Conservation (phyloP, 768 basidiomycete species). For the Boletellus ananas region DNA sequence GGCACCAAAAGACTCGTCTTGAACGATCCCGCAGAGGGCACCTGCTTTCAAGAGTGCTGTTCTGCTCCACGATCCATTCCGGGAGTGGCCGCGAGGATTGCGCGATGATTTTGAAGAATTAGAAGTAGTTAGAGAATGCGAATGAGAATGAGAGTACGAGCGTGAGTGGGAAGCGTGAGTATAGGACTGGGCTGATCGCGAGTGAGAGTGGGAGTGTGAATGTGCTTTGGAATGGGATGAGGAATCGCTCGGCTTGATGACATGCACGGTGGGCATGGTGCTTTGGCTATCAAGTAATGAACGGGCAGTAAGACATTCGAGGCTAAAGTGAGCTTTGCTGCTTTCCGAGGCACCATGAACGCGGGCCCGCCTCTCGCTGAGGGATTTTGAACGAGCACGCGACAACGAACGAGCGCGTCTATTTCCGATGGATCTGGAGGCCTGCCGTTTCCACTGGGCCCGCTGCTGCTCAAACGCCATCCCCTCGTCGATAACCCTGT, state of each 20-base stretch:
- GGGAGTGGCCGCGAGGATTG: conserved; percentile 28
- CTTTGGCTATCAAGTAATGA: conserved; percentile 66
- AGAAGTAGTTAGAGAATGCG: conserved; percentile 35
- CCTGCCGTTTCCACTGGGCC: conserved; percentile 62
- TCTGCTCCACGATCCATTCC: conserved; percentile 38
- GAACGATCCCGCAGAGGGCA: conserved; percentile 23
- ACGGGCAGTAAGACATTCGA: conserved; percentile 64
- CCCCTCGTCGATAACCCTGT: conserved; percentile 66
- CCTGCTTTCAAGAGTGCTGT: conserved; percentile 37
- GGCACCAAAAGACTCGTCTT: conserved; percentile 23
- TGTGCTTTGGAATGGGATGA: conserved; percentile 27
- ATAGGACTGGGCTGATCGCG: conserved; percentile 18
- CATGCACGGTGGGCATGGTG: conserved; percentile 40
- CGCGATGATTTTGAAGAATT: conserved; percentile 32
- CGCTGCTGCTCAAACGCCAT: conserved; percentile 59
- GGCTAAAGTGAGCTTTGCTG: conserved; percentile 17
- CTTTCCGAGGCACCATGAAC: conserved; percentile 20
- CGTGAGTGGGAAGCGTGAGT: conserved; percentile 25
- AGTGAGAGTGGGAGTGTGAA: conserved; percentile 29
- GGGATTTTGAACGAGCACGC: conserved; percentile 44
- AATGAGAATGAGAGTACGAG: conserved; percentile 34
- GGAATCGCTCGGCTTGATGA: conserved; percentile 15
- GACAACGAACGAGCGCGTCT: conserved; percentile 59
- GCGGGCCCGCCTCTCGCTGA: conserved; percentile 20
- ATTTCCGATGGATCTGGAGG: conserved; percentile 61